Percentiles rank a stretch among this genome's conserved stretches.
These are phyloP conservation scores for Hondaea fermentalgiana DNA, from an alignment of 108 stramenopile species.

Conservation along the genomic window DNA sequence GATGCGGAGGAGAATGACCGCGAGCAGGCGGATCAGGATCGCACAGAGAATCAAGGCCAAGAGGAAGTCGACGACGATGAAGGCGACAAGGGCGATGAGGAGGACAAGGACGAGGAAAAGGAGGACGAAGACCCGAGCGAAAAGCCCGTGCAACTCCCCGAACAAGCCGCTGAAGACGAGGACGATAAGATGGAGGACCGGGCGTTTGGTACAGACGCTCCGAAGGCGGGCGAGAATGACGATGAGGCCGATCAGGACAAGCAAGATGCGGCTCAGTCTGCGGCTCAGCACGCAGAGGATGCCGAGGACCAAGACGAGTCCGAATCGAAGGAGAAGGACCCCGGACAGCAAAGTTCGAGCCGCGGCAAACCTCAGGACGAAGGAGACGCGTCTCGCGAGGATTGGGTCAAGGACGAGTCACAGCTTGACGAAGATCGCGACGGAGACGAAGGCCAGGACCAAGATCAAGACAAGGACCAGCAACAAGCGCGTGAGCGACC, in stretches of 20 bases:
- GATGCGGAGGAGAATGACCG: constrained; percentile 3
- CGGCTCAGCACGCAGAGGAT: constrained; percentile 26
- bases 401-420: constrained; percentile 26
- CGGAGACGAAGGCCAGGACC: background rate
- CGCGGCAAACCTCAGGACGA: background rate
- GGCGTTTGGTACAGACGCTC: background rate
- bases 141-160: background rate
- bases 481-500: constrained; percentile 9
- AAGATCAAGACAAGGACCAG: background rate
- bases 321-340: constrained; percentile 29
- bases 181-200: constrained; percentile 7
- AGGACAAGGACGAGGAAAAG: constrained; percentile 34
- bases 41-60: constrained; percentile 12
- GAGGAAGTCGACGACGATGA: constrained; percentile 36
- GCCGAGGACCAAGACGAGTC: constrained; percentile 35
- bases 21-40: constrained; percentile 11
- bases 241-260: background rate
- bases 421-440: background rate
- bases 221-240: background rate
- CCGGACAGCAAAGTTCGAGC: constrained; percentile 47
- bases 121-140: constrained; percentile 31
- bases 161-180: background rate
- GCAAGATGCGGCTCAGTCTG: background rate
- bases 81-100: constrained; percentile 16
- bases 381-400: constrained; percentile 13